Evolutionary conservation across 1,284 basidiomycete genomes (phyloP), one percentile per base, ranked within the genome.

Genomic region (Papiliotrema terrestris): DNA sequence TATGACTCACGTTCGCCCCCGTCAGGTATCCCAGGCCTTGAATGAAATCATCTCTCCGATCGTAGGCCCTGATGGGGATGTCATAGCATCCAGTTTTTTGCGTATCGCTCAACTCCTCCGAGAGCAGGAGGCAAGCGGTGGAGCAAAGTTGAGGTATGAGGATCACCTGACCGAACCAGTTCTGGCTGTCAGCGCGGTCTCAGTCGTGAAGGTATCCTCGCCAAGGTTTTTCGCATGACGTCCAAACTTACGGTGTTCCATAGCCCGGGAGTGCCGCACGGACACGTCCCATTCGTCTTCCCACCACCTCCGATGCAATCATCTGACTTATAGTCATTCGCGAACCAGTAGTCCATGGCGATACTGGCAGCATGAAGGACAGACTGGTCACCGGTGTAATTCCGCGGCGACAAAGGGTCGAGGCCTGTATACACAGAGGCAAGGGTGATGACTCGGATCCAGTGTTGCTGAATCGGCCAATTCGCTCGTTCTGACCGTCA

Each of bases 261-360:
- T 9, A 80, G 54, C 60, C 84, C 84, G 1, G 82, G 78, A 0
- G 63, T 63, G 2, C 56, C 58, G 32, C 67, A 68, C 1, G 63
- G 63, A 35, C 66, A 68, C 5, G 53, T 49, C 15, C 23, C 52
- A 29, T 61, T 59, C 9, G 53, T 57, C 35, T 20, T 14, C 0
- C 84, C 83, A 0, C 84, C 84, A 3, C 69, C 69, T 56, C 82
- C 81, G 26, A 86, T 68, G 65, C 85, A 87, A 17, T 74, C 79
- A 4, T 71, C 61, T 37, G 78, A 75, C 4, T 78, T 80, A 63
- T 83, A 85, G 68, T 86, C 85, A 52, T 81, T 82, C 5, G 62
- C 64, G 59, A 86, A 86, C 85, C 85, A 87, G 60, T 78, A 86
- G 56, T 82, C 75, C 81, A 86, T 83, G 0, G 82, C 84, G 2